Base-by-base conservation (phyloP, 495 filamentous ascomycete genomes). In the Jackrogersella minutella region DNA sequence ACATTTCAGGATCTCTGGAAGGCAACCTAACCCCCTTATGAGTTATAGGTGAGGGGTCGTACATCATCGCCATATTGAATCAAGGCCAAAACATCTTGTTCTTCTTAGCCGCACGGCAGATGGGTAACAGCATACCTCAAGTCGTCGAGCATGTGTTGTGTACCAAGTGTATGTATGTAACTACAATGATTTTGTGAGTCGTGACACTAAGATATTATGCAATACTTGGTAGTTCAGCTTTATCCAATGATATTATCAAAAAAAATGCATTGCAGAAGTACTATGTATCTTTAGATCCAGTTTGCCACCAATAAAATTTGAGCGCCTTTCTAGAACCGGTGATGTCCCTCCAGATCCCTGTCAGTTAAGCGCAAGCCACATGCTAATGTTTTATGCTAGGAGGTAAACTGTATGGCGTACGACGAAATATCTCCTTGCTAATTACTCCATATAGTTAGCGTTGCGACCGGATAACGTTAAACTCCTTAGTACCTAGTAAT, bases 271-370 rank as follows among this genome's bases (percentile, higher is more conserved):
- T n/a, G n/a, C n/a, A 16, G 13, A 54, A 54, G 37, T 65, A 28
- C 36, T 31, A 19, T 47, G 40, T 63, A 36, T 7, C 22, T 26
- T 30, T 14, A 54, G 28, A 14, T 63, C 28, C 30, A 24, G 19
- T 58, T 60, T 40, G 57, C 66, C 60, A 65, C 61, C 66, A 69
- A 69, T 69, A 21, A 58, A 47, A 51, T 64, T 57, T 51, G 28
- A 53, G 33, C 43, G 19, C 30, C 50, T 64, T 61, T 69, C 66
- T 69, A 40, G 30, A 69, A 69, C 21, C 56, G 66, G 61, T 51
- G 61, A 69, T 69, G 66, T 40, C 61, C 56, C 61, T 64, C 66
- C 10, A 56, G 17, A 69, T 47, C 66, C 66, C 54, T 64, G 66
- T 56, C 66, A 17, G 22, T 59, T 64, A 37, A 43, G 55, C 21